Evolutionary conservation across 768 basidiomycete species (phyloP).

Genomic region (Lyophyllum decastes): DNA sequence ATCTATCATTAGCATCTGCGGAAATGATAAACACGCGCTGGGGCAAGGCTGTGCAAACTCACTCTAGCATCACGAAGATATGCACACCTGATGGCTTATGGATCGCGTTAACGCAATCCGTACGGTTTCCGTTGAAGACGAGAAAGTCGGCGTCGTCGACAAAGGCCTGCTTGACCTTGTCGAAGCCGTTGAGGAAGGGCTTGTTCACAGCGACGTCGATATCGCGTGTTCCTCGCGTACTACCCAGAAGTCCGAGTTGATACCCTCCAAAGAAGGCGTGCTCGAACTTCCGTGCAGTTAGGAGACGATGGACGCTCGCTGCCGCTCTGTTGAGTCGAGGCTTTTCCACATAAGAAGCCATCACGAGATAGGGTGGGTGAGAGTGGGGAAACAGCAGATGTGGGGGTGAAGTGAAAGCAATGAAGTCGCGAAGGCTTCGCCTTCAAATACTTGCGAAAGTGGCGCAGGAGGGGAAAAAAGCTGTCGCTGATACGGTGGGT

Average conservation of each 20-base stretch:
- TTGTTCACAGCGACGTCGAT: conserved; percentile 12
- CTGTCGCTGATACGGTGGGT: not conserved
- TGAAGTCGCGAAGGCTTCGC: not conserved
- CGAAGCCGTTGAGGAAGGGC: conserved; percentile 12
- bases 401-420: not conserved
- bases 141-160: conserved; percentile 7
- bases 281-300: conserved; percentile 7
- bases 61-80: conserved; percentile 11
- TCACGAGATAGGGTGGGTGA: not conserved
- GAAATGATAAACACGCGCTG: not conserved
- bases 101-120: conserved; percentile 9
- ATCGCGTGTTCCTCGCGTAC: conserved; percentile 8
- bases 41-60: not conserved
- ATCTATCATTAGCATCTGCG: not conserved
- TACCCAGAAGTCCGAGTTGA: conserved; percentile 7
- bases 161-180: conserved; percentile 15
- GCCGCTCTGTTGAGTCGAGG: conserved; percentile 9
- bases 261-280: conserved; percentile 14
- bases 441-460: not conserved
- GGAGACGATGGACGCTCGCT: conserved; percentile 3
- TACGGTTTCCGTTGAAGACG: conserved; percentile 11
- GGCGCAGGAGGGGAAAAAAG: not conserved
- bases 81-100: conserved; percentile 8
- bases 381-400: not conserved
- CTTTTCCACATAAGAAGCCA: conserved; percentile 4